Conservation (phyloP, 192 early-diverging fungal species). For the Podila clonocystis region DNA sequence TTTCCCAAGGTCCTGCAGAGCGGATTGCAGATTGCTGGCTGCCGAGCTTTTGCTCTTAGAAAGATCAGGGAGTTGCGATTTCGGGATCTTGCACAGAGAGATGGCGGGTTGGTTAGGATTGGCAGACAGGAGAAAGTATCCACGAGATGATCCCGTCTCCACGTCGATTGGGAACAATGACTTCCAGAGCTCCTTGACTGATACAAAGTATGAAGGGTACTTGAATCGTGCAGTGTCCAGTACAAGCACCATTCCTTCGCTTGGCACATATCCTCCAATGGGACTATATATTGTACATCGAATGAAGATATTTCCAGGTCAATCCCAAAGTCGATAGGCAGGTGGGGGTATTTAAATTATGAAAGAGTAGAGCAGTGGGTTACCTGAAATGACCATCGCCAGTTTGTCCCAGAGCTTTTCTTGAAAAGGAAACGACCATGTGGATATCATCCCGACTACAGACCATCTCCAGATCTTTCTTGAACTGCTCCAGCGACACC, state of each 20-base stretch:
- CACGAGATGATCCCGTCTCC: conserved; percentile 84
- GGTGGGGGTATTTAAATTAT: too few species aligned
- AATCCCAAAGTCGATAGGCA: too few species aligned
- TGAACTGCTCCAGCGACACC: conserved; percentile 78
- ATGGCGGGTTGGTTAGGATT: conserved; percentile 40
- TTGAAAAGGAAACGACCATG: conserved; percentile 89
- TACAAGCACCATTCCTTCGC: conserved; percentile 76
- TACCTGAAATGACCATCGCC: conserved; percentile 77
- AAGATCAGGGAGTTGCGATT: conserved; percentile 4
- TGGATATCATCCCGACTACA: conserved; percentile 75
- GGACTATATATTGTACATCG: conserved; percentile 59
- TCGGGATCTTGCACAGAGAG: conserved; percentile 48
- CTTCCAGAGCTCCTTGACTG: conserved; percentile 78
- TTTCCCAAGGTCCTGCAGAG: conserved; percentile 18
- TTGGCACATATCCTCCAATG: conserved; percentile 84
- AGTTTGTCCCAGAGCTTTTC: conserved; percentile 80
- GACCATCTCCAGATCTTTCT: conserved; percentile 74
- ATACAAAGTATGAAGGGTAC: conserved; percentile 89
- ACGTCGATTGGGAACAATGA: conserved; percentile 82
- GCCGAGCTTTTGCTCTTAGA: neutral
- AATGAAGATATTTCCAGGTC: neutral
- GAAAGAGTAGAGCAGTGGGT: neutral
- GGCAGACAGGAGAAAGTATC: conserved; percentile 84
- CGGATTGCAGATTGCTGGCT: conserved; percentile 1
- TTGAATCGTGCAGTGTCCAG: conserved; percentile 90